Base-by-base conservation (phyloP, 2,329 filamentous ascomycete genomes). In the Colletotrichum spinosum region DNA sequence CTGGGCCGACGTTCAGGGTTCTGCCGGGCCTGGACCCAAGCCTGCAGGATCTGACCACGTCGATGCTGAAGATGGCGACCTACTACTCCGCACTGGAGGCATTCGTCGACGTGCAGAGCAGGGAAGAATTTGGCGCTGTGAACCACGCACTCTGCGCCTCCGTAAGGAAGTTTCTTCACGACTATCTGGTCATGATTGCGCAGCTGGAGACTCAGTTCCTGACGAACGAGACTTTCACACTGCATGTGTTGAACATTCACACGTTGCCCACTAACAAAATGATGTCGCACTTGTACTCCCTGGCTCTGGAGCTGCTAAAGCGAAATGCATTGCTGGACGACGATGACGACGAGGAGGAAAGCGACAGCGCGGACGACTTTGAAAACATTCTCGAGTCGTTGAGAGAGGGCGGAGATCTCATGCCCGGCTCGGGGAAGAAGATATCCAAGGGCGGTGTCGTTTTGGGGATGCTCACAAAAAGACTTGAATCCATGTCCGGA, bases 81-180 rank as follows among this genome's bases (percentile, higher is more conserved):
- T 93, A 98, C 77, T 97, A 97, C 77, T 91, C 90, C 50, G 94
- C 96, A 0, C 85, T 98, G 42, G 93, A 97, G 73, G 90, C 93
- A 4, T 98, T 97, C 77, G 90, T 98, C 54, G 95, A 99, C 73
- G 92, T 97, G 1, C 93, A 97, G 76, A 97, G 94, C 75, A 86
- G 93, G 46, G 93, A 96, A 55, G 93, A 97, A 74, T 97, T 95
- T 77, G 96, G 96, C 8, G 90, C 92, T 17, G 95, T 99, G 67
- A 98, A 97, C 75, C 96, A 99, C 79, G 94, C 96, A 1, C 83
- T 99, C 38, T 98, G 96, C 77, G 95, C 96, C n/a, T 92, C 95
- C 8, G 93, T 99, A 72, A 89, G 96, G 67, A 97, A 93, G 74
- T 84, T 97, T 49, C 81, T 99, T 35, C 96, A 97, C 65, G 96